Evolutionary conservation across 768 basidiomycete species (phyloP).

Genomic region (Suillus ampliporus): DNA sequence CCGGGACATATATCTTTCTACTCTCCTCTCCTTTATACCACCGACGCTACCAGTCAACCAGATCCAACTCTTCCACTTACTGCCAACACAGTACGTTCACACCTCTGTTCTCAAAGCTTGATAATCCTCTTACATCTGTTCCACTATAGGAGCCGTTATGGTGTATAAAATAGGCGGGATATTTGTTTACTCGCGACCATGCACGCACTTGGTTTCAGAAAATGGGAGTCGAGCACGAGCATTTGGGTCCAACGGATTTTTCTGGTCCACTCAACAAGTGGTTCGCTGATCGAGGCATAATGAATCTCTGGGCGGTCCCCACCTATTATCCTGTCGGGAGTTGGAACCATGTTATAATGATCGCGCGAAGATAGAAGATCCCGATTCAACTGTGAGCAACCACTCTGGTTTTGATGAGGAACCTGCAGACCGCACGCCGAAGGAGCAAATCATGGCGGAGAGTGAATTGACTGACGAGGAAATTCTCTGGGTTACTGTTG

Average conservation of each 20-base stretch:
- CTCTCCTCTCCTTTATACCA: too few species aligned
- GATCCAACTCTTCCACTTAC: too few species aligned
- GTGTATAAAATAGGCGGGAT: background rate
- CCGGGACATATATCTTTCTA: too few species aligned
- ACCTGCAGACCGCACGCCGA: too few species aligned
- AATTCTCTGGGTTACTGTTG: too few species aligned
- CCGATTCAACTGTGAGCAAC: too few species aligned
- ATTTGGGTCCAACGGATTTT: background rate
- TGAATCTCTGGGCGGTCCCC: background rate
- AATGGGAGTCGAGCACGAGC: background rate
- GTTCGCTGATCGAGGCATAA: background rate
- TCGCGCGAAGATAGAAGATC: too few species aligned
- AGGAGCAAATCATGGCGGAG: too few species aligned
- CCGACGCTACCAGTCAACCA: too few species aligned
- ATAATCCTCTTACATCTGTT: background rate
- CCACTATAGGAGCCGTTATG: background rate
- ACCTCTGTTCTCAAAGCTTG: background rate
- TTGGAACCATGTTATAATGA: background rate
- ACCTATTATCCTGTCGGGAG: background rate
- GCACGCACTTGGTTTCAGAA: background rate
- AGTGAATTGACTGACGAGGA: too few species aligned
- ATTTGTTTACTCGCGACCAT: background rate
- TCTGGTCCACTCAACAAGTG: background rate
- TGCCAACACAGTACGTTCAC: too few species aligned
- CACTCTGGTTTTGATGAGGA: too few species aligned